A percentile compares a stretch with the other conserved stretches of the same genome.
Conservation (phyloP, 1,284 basidiomycete species). For the Boletus holoroseus region DNA sequence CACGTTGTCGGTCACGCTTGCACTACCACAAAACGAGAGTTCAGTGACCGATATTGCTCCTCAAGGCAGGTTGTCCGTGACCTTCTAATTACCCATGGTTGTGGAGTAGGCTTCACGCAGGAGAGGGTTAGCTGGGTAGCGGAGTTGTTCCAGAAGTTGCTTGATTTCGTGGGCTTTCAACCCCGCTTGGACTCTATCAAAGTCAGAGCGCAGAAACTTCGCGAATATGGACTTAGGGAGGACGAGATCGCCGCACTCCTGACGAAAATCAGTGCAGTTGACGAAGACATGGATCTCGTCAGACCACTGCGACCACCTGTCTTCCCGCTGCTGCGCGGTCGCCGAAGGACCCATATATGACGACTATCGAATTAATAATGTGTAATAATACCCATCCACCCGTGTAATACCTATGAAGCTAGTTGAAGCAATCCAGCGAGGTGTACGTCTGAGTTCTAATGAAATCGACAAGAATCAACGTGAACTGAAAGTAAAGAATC, state of each 20-base stretch:
- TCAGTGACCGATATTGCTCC: constrained; percentile 23
- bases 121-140: constrained; percentile 27
- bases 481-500: background rate
- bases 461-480: background rate
- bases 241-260: constrained; percentile 23
- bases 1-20: constrained; percentile 24
- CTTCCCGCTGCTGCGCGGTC: constrained; percentile 11
- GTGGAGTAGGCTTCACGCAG: constrained; percentile 20
- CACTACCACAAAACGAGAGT: constrained; percentile 28
- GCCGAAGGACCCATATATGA: constrained; percentile 14
- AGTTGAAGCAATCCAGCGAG: background rate
- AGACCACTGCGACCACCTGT: constrained; percentile 8
- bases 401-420: constrained; percentile 6
- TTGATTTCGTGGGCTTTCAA: constrained; percentile 25
- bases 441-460: background rate
- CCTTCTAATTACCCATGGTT: constrained; percentile 23
- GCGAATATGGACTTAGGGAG: constrained; percentile 28
- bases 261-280: constrained; percentile 21
- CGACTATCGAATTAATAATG: constrained; percentile 5
- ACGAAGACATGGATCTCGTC: constrained; percentile 21
- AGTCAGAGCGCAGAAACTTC: constrained; percentile 26
- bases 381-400: constrained; percentile 5
- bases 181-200: constrained; percentile 27
- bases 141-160: constrained; percentile 24
- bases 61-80: constrained; percentile 25